Evolutionary conservation across 495 filamentous ascomycete species (phyloP).

Genomic region (Terfezia claveryi): DNA sequence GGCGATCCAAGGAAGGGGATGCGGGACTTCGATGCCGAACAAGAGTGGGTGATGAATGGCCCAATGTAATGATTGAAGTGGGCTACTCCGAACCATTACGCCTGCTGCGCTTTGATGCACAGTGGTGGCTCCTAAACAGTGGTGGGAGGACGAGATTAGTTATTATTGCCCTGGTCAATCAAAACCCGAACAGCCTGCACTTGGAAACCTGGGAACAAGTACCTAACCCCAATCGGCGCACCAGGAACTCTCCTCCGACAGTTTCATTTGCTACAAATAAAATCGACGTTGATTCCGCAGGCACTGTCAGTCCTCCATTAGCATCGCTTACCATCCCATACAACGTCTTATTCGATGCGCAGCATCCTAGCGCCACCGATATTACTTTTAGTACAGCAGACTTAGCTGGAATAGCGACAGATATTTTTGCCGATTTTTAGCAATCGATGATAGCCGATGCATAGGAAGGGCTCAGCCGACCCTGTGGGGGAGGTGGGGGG

Average conservation of each 20-base stretch:
- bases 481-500: too few species aligned
- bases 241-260: neutral
- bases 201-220: neutral
- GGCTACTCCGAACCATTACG: neutral
- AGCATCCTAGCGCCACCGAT: neutral
- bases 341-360: neutral
- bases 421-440: neutral
- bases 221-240: neutral
- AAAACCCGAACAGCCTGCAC: neutral
- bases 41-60: neutral
- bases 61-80: neutral
- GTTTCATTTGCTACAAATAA: neutral
- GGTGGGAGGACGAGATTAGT: neutral
- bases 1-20: neutral
- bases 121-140: neutral
- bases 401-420: neutral
- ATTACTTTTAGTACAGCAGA: neutral
- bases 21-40: neutral
- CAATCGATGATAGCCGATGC: neutral
- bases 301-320: neutral
- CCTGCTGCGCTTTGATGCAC: neutral
- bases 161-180: neutral
- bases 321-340: neutral
- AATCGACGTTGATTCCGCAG: neutral
- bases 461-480: too few species aligned